Conservation (phyloP, 208 protist species). For the Phytomonas sp. region DNA sequence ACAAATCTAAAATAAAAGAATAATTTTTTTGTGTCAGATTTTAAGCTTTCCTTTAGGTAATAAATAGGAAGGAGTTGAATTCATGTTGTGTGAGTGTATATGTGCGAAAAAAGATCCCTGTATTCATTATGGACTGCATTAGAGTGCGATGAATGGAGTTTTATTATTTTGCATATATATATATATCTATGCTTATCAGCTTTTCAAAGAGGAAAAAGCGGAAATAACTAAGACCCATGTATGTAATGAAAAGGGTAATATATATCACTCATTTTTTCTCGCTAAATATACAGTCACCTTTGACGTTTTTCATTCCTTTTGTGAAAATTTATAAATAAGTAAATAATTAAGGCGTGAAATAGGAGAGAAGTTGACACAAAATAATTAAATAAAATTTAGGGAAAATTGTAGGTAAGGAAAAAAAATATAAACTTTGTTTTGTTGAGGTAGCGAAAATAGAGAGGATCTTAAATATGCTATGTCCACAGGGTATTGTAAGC, state of each 20-base stretch:
- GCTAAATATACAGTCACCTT: not conserved
- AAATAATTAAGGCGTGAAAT: not conserved
- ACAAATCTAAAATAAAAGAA: conserved; percentile 7
- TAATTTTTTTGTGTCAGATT: conserved; percentile 3
- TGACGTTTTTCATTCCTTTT: not conserved
- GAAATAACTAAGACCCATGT: not conserved
- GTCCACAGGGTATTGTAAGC: not conserved
- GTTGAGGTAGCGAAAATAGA: not conserved
- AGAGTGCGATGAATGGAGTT: not conserved
- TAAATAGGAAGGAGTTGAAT: not conserved
- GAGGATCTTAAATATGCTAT: not conserved
- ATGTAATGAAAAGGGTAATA: not conserved
- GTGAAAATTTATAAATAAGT: not conserved
- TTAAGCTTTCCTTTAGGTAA: not conserved
- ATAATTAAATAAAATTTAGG: not conserved
- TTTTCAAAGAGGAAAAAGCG: not conserved
- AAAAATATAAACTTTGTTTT: not conserved
- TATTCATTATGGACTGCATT: not conserved
- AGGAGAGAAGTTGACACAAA: not conserved
- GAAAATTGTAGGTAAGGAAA: not conserved
- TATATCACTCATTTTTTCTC: not conserved
- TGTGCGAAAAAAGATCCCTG: not conserved
- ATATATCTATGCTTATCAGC: not conserved
- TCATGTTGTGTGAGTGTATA: not conserved
- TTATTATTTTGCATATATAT: not conserved